phyloP scores from a whole-genome alignment of 139 green algal genomes.

The Micractinium sp. region DNA sequence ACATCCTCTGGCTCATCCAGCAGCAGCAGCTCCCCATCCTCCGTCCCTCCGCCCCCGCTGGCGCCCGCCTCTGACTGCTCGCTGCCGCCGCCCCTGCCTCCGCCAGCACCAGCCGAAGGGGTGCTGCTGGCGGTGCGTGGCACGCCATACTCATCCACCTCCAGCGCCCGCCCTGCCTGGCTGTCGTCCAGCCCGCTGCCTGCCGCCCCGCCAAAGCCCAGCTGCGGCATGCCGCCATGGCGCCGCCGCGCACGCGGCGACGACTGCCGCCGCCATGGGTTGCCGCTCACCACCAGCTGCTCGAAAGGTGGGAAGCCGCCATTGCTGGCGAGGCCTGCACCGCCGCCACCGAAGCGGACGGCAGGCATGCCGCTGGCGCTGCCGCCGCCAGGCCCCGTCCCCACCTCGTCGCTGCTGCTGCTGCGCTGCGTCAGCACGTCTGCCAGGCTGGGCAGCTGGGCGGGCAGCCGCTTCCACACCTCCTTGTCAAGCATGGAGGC shows the following conservation, averaged over 20 bases:
- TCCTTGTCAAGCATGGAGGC: conserved; percentile 63
- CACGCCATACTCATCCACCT: conserved; percentile 54
- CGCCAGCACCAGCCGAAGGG: neutral
- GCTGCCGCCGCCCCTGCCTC: neutral
- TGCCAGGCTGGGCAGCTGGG: conserved; percentile 25
- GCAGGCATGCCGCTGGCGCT: neutral
- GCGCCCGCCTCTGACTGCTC: conserved; percentile 14
- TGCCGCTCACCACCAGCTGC: conserved; percentile 37
- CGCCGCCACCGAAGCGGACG: neutral
- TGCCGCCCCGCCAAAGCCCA: conserved; percentile 32
- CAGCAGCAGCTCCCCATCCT: neutral
- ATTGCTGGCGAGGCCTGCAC: neutral
- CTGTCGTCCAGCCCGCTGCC: conserved; percentile 34
- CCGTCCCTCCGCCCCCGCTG: too few relatives aligned
- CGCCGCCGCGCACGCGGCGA: conserved; percentile 9
- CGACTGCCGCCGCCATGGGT: conserved; percentile 50
- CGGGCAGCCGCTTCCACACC: conserved; percentile 60
- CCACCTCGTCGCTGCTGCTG: conserved; percentile 12
- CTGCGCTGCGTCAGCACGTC: conserved; percentile 1
- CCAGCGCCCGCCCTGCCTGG: conserved; percentile 22
- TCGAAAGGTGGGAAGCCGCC: conserved; percentile 39
- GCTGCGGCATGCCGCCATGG: conserved; percentile 4
- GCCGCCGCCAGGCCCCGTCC: neutral
- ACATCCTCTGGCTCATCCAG: conserved; percentile 1
- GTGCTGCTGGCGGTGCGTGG: conserved; percentile 22